Evolutionary conservation across 2,329 filamentous ascomycete genomes (phyloP).

Genomic region (Penicillium sp.): DNA sequence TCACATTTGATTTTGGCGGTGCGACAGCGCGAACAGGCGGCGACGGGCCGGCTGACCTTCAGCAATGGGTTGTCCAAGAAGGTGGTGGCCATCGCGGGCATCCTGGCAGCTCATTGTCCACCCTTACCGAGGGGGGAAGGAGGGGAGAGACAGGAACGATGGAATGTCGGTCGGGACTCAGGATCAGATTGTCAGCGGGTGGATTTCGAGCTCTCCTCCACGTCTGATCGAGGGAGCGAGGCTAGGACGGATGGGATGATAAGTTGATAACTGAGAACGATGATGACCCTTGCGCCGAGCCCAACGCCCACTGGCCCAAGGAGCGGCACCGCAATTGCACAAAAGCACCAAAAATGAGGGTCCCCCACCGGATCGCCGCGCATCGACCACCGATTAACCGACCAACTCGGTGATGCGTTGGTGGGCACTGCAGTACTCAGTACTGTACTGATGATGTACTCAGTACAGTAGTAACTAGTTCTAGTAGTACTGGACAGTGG

Average conservation of each 20-base stretch:
- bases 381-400: conserved; percentile 1
- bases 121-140: neutral
- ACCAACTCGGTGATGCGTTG: too few species aligned
- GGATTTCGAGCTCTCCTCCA: neutral
- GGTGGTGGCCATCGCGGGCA: conserved; percentile 36
- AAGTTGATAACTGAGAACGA: neutral
- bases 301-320: neutral
- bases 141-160: neutral
- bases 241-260: neutral
- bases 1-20: conserved; percentile 97
- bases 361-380: conserved; percentile 4
- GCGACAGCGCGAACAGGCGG: conserved; percentile 80
- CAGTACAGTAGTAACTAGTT: neutral
- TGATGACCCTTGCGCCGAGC: neutral
- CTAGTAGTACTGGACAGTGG: neutral
- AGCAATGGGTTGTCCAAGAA: conserved; percentile 45
- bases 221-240: neutral
- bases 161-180: neutral
- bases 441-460: too few species aligned
- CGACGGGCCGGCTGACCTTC: conserved; percentile 73
- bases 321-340: neutral
- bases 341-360: neutral
- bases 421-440: too few species aligned
- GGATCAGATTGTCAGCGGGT: neutral
- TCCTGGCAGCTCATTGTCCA: conserved; percentile 29